Percentiles rank a stretch among this genome's conserved stretches.
These are phyloP conservation scores for Datisca glomerata DNA, from an alignment of 306 rosid species.

Conservation along the genomic window DNA sequence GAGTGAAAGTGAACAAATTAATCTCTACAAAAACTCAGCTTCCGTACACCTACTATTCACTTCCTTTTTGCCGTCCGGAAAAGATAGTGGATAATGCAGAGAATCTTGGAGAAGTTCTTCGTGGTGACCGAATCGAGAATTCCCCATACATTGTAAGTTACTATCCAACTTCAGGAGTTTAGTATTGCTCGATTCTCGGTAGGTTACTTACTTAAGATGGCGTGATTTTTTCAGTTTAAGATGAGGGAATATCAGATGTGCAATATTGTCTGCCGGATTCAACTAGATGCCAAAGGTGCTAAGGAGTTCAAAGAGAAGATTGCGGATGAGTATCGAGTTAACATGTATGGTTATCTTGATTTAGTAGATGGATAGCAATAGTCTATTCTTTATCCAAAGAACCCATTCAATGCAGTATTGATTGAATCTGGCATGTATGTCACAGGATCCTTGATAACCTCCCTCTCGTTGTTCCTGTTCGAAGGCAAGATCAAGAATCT, in stretches of 20 bases:
- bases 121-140: slow-evolving; percentile 94
- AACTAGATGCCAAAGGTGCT: slow-evolving; percentile 56
- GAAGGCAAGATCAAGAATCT: slow-evolving; percentile 57
- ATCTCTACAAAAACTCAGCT: slow-evolving; percentile 90
- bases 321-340: slow-evolving; percentile 81
- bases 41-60: slow-evolving; percentile 74
- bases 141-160: slow-evolving; percentile 64
- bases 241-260: slow-evolving; percentile 89
- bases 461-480: slow-evolving; percentile 70
- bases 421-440: slow-evolving; percentile 6
- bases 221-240: slow-evolving; percentile 52
- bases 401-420: too few species aligned
- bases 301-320: slow-evolving; percentile 85
- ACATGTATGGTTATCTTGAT: slow-evolving; percentile 38
- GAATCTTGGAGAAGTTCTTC: slow-evolving; percentile 97
- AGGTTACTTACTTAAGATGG: slow-evolving; percentile 12
- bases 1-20: slow-evolving; percentile 83
- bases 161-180: background rate
- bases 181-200: background rate
- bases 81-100: slow-evolving; percentile 82
- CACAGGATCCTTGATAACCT: slow-evolving; percentile 91
- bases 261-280: slow-evolving; percentile 36
- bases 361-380: background rate
- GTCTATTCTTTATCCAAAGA: too few species aligned
- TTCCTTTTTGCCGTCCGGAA: slow-evolving; percentile 41